Evolutionary conservation across 2,329 filamentous ascomycete genomes (phyloP).

Genomic region (Cytospora chrysosperma): DNA sequence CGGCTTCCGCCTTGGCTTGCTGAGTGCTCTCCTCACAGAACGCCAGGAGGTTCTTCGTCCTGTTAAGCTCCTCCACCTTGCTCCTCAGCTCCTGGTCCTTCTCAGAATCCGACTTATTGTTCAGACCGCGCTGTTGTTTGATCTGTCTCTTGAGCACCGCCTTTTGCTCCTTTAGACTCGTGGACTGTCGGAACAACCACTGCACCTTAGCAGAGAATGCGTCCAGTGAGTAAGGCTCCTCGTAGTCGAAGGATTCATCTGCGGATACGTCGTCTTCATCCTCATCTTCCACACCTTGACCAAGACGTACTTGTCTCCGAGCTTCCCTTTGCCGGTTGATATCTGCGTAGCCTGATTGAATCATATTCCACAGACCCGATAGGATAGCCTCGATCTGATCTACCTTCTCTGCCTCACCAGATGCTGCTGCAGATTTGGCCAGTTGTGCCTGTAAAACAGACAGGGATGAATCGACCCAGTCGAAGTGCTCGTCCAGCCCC

Average conservation of each 20-base stretch:
- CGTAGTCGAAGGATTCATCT: conserved; percentile 57
- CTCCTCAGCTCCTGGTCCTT: conserved; percentile 63
- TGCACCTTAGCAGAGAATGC: conserved; percentile 79
- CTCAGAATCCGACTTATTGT: conserved; percentile 77
- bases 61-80: conserved; percentile 57
- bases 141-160: conserved; percentile 86
- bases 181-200: conserved; percentile 74
- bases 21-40: conserved; percentile 32
- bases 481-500: conserved; percentile 64
- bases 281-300: conserved; percentile 53
- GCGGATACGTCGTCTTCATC: conserved; percentile 63
- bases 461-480: conserved; percentile 65
- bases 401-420: conserved; percentile 38
- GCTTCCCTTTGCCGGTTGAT: conserved; percentile 55
- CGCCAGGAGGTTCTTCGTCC: conserved; percentile 32
- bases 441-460: conserved; percentile 47
- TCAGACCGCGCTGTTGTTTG: conserved; percentile 91
- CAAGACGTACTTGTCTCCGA: conserved; percentile 50
- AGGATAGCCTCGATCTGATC: conserved; percentile 59
- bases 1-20: conserved; percentile 30
- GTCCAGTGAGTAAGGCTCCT: conserved; percentile 67
- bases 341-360: conserved; percentile 55
- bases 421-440: conserved; percentile 35
- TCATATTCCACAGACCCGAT: conserved; percentile 56
- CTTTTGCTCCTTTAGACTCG: conserved; percentile 81